Evolutionary conservation across 352 stramenopile genomes (phyloP).

Genomic region (Globisporangium iwayamae): DNA sequence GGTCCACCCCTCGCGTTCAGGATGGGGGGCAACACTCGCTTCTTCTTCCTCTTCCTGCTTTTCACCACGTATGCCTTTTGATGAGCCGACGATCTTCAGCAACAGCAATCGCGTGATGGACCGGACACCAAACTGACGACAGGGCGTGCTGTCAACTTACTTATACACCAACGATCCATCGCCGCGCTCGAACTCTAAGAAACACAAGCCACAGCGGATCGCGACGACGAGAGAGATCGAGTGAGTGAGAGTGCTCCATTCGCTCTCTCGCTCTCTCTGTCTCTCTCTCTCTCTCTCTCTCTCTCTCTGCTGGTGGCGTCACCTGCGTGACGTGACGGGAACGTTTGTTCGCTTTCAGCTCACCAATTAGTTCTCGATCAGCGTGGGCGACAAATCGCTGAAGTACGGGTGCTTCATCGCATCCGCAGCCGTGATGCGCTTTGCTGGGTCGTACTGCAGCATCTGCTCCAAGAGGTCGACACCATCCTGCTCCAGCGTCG

Average conservation of each 20-base stretch:
- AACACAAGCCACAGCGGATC: slow-evolving; percentile 10
- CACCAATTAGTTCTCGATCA: slow-evolving; percentile 56
- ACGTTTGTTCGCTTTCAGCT: background rate
- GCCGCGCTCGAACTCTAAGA: slow-evolving; percentile 6
- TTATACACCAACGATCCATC: slow-evolving; percentile 6
- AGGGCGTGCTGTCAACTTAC: slow-evolving; percentile 4
- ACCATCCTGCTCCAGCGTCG: slow-evolving; percentile 86
- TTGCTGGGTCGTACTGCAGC: slow-evolving; percentile 85
- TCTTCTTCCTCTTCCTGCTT: background rate
- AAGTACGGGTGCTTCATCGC: slow-evolving; percentile 98
- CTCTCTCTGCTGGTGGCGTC: slow-evolving; percentile 1
- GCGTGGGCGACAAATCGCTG: slow-evolving; percentile 81
- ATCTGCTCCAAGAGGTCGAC: slow-evolving; percentile 92
- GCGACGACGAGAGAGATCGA: background rate
- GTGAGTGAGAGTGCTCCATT: slow-evolving; percentile 3
- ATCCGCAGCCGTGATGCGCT: slow-evolving; percentile 92
- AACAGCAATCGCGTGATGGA: background rate
- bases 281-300: slow-evolving; percentile 2
- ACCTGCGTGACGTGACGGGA: background rate
- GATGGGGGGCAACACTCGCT: background rate
- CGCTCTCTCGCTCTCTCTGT: slow-evolving; percentile 2
- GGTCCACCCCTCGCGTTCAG: background rate
- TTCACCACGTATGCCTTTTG: background rate
- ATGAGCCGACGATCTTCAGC: background rate
- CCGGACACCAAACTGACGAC: slow-evolving; percentile 2